Base-by-base conservation (phyloP, 2,329 filamentous ascomycete species). In the Xylaria digitata region DNA sequence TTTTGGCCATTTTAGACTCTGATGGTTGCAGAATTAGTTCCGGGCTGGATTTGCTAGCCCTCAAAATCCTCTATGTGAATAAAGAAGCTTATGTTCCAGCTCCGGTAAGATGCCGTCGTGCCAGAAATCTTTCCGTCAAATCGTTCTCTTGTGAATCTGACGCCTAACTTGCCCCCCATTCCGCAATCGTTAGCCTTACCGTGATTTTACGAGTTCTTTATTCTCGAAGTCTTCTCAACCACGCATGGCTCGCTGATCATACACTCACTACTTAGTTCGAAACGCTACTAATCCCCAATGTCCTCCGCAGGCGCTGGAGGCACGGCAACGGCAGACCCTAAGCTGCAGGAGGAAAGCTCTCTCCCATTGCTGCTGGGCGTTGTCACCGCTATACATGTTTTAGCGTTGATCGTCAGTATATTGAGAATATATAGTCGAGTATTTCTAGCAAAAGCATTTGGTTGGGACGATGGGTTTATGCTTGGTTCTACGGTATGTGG, bases 401-500 rank as follows among this genome's bases (percentile, higher is more conserved):
- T 53, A 7, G 65, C 65, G 15, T 59, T 70, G 23, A 49, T 48
- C 19, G 56, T 67, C 17, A 32, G 48, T 13, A 13, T 40, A 32
- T 45, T 70, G 13, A 57, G 67, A 45, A 34, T 70, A 30, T 70
- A 70, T 40, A 65, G 50, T 43, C 56, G 67, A 60, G 8, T 50
- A 45, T 49, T 57, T 23, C 15, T 70, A 30, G 67, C 55, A 9
- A 70, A 70, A 19, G 17, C 73, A 11, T 71, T 73, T 30, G 75
- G 76, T 8, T 60, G 65, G 21, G 75, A 78, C 50, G 77, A 78
- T 61, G 69, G 68, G 19, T 69, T 72, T 48, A 78, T 78, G 72
- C 50, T 75, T 7, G 42, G 70, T 2, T 66, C 73, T n/a, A 67
- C 65, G 53, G 75, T 78, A 73, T 21, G 75, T 67, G 7, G n/a